Percentiles rank a stretch among this genome's conserved stretches.
phyloP scores from a whole-genome alignment of 768 basidiomycete genomes.

The Suillus lakei region DNA sequence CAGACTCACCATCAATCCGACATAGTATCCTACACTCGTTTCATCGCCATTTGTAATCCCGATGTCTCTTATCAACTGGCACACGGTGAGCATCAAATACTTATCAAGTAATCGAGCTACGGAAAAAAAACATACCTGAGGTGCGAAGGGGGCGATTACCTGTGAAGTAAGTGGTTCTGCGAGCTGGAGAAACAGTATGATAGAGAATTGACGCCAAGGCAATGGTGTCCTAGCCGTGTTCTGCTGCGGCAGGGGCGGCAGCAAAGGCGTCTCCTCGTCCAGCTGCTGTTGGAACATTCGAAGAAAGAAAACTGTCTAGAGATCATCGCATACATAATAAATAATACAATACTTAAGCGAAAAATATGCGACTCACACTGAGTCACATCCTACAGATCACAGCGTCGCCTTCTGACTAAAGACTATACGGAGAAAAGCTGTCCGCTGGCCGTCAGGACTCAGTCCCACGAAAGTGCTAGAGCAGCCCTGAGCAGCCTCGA shows the following conservation, averaged over 20 bases:
- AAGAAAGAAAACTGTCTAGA: neutral
- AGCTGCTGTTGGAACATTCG: conserved; percentile 24
- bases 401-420: neutral
- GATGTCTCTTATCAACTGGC: conserved; percentile 65
- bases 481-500: no score
- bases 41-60: conserved; percentile 75
- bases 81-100: conserved; percentile 3
- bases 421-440: neutral
- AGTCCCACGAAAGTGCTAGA: neutral
- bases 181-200: conserved; percentile 75
- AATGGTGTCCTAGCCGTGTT: conserved; percentile 56
- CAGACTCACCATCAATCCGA: conserved; percentile 65
- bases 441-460: neutral
- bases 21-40: conserved; percentile 74
- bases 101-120: neutral
- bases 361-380: neutral
- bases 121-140: conserved; percentile 52
- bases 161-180: conserved; percentile 78
- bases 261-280: conserved; percentile 70
- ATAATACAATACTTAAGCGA: neutral
- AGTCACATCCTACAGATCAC: neutral
- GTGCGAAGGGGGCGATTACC: conserved; percentile 78
- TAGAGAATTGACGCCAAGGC: conserved; percentile 70
- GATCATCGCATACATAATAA: neutral
- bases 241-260: conserved; percentile 40